Evolutionary conservation across 345 rosid species (phyloP), one percentile per base, ranked within the genome.

Genomic region (Punica granatum): DNA sequence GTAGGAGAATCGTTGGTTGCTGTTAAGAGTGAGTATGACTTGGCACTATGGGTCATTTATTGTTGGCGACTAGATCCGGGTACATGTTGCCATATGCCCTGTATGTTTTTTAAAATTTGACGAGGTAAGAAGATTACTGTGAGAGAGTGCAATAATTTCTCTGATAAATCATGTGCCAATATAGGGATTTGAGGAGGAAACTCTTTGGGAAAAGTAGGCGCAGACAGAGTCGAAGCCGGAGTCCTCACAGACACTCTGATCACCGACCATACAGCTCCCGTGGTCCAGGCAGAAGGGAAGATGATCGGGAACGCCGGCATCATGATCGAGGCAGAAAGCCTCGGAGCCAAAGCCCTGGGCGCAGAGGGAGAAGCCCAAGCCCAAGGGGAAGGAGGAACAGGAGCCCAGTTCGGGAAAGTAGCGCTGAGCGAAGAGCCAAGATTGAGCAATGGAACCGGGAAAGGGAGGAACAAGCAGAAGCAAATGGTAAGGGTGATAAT

Each of bases 381-480:
- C 60, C 60, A n/a, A 53, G 69, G 18, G 60, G 62, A 26, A 63
- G 66, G 63, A 35, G 32, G 74, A 78, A 78, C 62, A 74, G 83
- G 64, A 80, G 85, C 56, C 84, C 82, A 7, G 85, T 65, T 34
- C 71, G 86, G 64, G 86, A 82, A 65, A 74, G 78, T 37, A 82
- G 87, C 71, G 87, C 37, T 19, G 89, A 85, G 72, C 78, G 86
- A 54, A 67, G 85, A 66, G 89, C 86, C 18, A 82, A 76, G 71
- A 82, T 85, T 31, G 86, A 79, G 74, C 87, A 74, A 54, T 85
- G 89, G 86, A 85, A 85, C 71, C 76, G 80, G 78, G 89, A 82
- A 64, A 85, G 73, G 74, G 87, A 83, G 63, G 37, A 60, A 6
- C 64, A 41, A 25, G 72, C 18, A 35, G 73, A 70, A n/a, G 67